These are phyloP conservation scores for Trichoderma atrobrunneum DNA, from an alignment of 2,329 filamentous ascomycete genomes.

Conservation along the genomic window DNA sequence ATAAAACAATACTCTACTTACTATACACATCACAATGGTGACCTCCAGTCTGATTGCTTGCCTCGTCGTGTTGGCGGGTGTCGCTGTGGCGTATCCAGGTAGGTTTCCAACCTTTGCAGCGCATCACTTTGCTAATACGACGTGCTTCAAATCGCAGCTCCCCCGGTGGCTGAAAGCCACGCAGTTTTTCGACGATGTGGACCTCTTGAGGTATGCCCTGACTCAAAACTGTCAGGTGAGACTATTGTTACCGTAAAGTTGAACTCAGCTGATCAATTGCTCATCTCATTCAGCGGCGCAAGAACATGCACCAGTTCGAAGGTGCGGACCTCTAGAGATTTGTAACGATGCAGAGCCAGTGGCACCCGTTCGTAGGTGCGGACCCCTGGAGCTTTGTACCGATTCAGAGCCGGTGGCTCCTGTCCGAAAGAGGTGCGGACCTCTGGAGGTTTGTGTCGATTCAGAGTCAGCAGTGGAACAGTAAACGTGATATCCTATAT, in stretches of 20 bases:
- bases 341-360: neutral
- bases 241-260: neutral
- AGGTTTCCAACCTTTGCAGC: neutral
- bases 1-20: neutral
- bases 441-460: neutral
- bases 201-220: neutral
- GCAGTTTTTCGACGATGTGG: neutral
- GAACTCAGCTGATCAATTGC: neutral
- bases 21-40: neutral
- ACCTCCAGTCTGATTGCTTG: neutral
- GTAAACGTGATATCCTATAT: neutral
- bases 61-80: neutral
- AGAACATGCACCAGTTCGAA: neutral
- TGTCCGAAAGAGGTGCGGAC: neutral
- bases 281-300: neutral
- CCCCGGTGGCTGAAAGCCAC: neutral
- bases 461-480: neutral
- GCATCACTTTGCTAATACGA: neutral
- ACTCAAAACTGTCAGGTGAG: neutral
- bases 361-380: neutral
- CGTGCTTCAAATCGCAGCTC: neutral
- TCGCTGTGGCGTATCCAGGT: neutral
- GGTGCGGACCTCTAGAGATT: neutral
- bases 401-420: neutral
- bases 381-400: neutral